phyloP scores from a whole-genome alignment of 805 yeast genomes.

The Hyphopichia homilentoma region DNA sequence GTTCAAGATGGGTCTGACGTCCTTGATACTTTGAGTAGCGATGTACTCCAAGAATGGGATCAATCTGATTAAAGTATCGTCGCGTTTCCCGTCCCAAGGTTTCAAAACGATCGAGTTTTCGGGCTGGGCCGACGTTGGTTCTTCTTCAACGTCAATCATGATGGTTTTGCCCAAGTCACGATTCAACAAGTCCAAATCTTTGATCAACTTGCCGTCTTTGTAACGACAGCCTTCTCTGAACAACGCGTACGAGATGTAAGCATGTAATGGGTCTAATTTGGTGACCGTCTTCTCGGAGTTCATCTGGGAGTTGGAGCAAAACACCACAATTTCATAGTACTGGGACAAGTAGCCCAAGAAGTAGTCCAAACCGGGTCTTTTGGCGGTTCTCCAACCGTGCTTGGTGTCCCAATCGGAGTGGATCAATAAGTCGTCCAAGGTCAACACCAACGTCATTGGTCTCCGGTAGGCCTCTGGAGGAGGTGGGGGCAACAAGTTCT shows the following conservation, averaged over 20 bases:
- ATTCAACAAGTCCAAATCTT: conserved; percentile 86
- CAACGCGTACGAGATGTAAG: conserved; percentile 80
- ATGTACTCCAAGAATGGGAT: conserved; percentile 93
- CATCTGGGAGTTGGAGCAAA: conserved; percentile 80
- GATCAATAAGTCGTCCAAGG: conserved; percentile 84
- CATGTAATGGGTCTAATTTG: conserved; percentile 91
- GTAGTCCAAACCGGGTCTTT: conserved; percentile 98
- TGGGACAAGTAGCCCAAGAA: conserved; percentile 91
- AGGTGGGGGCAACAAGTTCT: conserved; percentile 90
- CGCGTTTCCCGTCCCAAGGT: conserved; percentile 84
- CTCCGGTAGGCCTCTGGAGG: conserved; percentile 88
- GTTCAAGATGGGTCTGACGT: conserved; percentile 82
- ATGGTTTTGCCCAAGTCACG: conserved; percentile 84
- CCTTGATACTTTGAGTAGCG: conserved; percentile 82
- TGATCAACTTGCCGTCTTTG: conserved; percentile 83
- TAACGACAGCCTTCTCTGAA: conserved; percentile 89
- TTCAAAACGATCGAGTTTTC: conserved; percentile 86
- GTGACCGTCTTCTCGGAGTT: conserved; percentile 80
- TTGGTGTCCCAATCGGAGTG: conserved; percentile 91
- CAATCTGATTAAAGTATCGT: conserved; percentile 72
- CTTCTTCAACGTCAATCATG: conserved; percentile 73
- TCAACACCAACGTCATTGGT: conserved; percentile 85
- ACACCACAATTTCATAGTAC: conserved; percentile 92
- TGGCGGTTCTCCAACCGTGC: conserved; percentile 97
- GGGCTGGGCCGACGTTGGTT: conserved; percentile 76